Evolutionary conservation across 495 filamentous ascomycete genomes (phyloP).

Genomic region (Aspergillus biplanus): DNA sequence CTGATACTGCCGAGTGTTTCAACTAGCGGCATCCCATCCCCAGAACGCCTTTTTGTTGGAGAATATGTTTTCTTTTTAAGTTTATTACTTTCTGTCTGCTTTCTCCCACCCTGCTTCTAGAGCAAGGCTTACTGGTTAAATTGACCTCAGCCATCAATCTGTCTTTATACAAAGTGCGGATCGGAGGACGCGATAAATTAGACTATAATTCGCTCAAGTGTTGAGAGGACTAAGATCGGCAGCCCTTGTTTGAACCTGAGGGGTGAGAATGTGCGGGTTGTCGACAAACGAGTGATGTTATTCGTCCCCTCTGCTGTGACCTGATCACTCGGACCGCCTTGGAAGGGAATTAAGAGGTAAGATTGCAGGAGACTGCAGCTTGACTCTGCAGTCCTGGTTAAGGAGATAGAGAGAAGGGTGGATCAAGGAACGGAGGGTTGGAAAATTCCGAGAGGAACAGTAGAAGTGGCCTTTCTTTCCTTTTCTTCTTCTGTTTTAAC

Average conservation of each 20-base stretch:
- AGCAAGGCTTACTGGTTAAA: background rate
- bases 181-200: background rate
- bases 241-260: background rate
- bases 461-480: too few species aligned
- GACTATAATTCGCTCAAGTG: background rate
- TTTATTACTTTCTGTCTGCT: background rate
- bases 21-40: background rate
- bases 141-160: background rate
- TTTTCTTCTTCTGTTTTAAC: too few species aligned
- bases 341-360: background rate
- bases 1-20: conserved; percentile 6
- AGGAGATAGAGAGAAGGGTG: background rate
- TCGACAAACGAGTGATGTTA: background rate
- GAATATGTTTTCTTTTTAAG: too few species aligned
- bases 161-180: background rate
- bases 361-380: conserved; percentile 12
- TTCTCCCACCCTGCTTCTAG: background rate
- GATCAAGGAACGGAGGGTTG: background rate
- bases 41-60: background rate
- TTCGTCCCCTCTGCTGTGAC: conserved; percentile 12
- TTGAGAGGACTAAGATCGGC: background rate
- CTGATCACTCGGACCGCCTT: background rate
- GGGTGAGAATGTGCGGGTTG: background rate
- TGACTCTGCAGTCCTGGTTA: background rate
- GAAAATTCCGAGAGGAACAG: too few species aligned